phyloP scores from a whole-genome alignment of 75 land plant genomes.

The Pinus taeda region DNA sequence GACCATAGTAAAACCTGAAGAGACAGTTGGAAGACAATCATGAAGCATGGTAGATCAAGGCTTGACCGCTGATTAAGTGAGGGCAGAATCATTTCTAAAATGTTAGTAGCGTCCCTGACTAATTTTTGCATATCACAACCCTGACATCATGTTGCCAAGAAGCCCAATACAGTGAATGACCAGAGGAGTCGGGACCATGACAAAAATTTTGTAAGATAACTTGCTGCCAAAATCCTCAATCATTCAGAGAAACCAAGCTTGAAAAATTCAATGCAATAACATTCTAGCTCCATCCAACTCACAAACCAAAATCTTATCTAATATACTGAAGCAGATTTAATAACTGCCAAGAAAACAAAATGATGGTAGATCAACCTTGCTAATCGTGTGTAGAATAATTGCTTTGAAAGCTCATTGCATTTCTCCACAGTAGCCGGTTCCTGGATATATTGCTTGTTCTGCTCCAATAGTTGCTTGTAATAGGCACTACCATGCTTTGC shows the following conservation, averaged over 20 bases:
- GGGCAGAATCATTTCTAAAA: background rate
- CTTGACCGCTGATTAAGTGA: background rate
- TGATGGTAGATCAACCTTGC: slow-evolving; percentile 49
- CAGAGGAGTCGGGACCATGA: background rate
- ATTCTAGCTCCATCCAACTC: no score
- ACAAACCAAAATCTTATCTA: no score
- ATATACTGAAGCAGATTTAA: background rate
- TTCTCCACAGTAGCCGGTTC: slow-evolving; percentile 70
- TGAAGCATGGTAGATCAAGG: no score
- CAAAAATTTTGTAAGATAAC: background rate
- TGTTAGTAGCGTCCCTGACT: background rate
- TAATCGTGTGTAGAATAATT: slow-evolving; percentile 67
- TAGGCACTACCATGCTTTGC: slow-evolving; percentile 48
- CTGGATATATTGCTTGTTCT: slow-evolving; percentile 64
- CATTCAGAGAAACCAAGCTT: no score
- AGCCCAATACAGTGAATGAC: background rate
- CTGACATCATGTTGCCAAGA: background rate
- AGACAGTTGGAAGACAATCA: background rate
- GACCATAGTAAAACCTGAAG: background rate
- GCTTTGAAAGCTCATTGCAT: slow-evolving; percentile 59
- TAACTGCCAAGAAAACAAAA: background rate
- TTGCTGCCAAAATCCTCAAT: background rate
- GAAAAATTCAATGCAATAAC: no score
- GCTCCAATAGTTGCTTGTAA: slow-evolving; percentile 71
- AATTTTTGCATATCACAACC: background rate